A percentile compares a stretch with the other conserved stretches of the same genome.
Evolutionary conservation across 2,329 filamentous ascomycete genomes (phyloP).

Genomic region (Immersiporthe knoxdaviesiana): DNA sequence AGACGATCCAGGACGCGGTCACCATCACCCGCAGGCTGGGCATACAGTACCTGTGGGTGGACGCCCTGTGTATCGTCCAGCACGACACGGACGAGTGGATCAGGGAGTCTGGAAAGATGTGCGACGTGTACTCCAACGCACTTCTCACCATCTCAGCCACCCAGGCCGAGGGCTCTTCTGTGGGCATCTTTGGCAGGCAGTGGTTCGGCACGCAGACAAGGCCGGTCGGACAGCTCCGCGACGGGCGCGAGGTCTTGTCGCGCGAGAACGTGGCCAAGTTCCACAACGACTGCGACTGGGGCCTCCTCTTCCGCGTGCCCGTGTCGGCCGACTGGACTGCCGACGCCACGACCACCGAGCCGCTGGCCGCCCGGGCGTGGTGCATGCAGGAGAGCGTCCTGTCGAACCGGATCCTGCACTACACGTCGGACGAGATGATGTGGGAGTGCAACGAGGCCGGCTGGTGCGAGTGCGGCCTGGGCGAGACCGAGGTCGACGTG

Average conservation of each 20-base stretch:
- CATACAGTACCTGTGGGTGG: slow-evolving; percentile 35
- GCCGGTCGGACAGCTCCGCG: slow-evolving; percentile 29
- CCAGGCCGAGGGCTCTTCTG: slow-evolving; percentile 6
- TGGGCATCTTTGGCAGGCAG: slow-evolving; percentile 14
- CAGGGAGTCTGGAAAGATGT: slow-evolving; percentile 24
- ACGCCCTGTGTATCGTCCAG: slow-evolving; percentile 35
- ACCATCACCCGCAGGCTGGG: slow-evolving; percentile 25
- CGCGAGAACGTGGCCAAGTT: slow-evolving; percentile 2
- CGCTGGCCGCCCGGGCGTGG: slow-evolving; percentile 12
- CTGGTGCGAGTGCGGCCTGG: slow-evolving; percentile 13
- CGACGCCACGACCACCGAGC: background rate
- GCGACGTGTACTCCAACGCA: slow-evolving; percentile 19
- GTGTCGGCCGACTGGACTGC: background rate
- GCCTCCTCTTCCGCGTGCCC: slow-evolving; percentile 11
- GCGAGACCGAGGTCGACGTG: background rate
- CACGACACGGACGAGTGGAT: slow-evolving; percentile 31
- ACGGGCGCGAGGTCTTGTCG: slow-evolving; percentile 2
- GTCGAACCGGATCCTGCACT: slow-evolving; percentile 19
- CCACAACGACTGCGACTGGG: slow-evolving; percentile 15
- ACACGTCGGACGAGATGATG: slow-evolving; percentile 22
- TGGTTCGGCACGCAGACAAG: slow-evolving; percentile 1
- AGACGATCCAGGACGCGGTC: slow-evolving; percentile 17
- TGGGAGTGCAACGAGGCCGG: slow-evolving; percentile 17
- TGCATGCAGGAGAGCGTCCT: slow-evolving; percentile 17
- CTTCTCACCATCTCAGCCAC: slow-evolving; percentile 18